These are phyloP conservation scores for Hypoxylon lienhwacheense DNA, from an alignment of 495 filamentous ascomycete genomes.

Conservation along the genomic window DNA sequence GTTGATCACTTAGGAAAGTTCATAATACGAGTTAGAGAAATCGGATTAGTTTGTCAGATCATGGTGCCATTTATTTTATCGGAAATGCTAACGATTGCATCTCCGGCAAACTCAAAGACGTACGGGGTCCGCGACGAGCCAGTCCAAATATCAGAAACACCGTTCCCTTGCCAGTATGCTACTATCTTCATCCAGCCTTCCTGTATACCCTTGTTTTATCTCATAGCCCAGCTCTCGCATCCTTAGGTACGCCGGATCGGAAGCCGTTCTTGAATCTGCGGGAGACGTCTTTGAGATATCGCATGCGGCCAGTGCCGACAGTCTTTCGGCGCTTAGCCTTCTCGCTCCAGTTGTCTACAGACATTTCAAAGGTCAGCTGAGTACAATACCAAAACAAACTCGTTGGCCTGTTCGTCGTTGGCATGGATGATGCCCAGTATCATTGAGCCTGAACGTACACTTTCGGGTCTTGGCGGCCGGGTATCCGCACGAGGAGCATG, in stretches of 20 bases:
- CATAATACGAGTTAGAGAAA: slow-evolving; percentile 1
- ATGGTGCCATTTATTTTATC: slow-evolving; percentile 40
- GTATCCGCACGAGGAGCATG: slow-evolving; percentile 96
- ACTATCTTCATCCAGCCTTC: slow-evolving; percentile 34
- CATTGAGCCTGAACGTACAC: slow-evolving; percentile 73
- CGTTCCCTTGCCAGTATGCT: slow-evolving; percentile 40
- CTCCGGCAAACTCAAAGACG: slow-evolving; percentile 31
- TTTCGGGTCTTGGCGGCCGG: slow-evolving; percentile 94
- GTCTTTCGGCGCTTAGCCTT: slow-evolving; percentile 99
- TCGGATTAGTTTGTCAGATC: slow-evolving; percentile 34
- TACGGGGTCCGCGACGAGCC: slow-evolving; percentile 36
- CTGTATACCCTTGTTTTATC: slow-evolving; percentile 32
- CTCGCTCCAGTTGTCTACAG: slow-evolving; percentile 95
- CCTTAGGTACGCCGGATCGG: slow-evolving; percentile 86
- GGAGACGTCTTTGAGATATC: slow-evolving; percentile 85
- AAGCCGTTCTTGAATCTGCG: slow-evolving; percentile 96
- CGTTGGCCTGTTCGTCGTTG: slow-evolving; percentile 11
- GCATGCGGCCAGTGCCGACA: slow-evolving; percentile 90
- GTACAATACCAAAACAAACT: slow-evolving; percentile 20
- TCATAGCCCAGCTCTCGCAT: slow-evolving; percentile 62
- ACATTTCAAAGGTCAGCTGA: slow-evolving; percentile 13
- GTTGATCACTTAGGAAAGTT: neutral
- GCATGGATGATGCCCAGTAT: neutral
- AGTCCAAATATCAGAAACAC: slow-evolving; percentile 44
- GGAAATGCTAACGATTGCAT: slow-evolving; percentile 36